These are phyloP conservation scores for Phytopythium vexans DNA, from an alignment of 352 stramenopile genomes.

Conservation along the genomic window DNA sequence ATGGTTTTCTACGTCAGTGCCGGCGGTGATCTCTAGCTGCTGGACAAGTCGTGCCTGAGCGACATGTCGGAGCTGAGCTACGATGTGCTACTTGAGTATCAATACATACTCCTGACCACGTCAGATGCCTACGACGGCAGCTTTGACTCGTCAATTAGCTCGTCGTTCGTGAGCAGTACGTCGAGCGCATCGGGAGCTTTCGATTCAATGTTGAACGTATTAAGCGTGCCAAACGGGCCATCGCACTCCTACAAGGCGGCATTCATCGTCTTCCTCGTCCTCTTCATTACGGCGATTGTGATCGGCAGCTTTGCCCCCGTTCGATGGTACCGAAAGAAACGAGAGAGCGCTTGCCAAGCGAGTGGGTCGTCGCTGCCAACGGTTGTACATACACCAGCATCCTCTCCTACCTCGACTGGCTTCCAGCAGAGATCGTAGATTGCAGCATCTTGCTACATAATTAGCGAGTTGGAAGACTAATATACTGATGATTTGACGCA, in stretches of 20 bases:
- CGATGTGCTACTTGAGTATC: no score
- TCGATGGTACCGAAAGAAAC: constrained; percentile 25
- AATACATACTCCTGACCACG: constrained; percentile 34
- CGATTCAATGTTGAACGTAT: no score
- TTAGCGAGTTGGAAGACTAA: no score
- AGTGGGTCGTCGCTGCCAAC: no score
- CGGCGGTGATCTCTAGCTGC: constrained; percentile 19
- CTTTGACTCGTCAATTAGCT: constrained; percentile 15
- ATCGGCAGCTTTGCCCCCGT: constrained; percentile 20
- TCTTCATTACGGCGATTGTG: constrained; percentile 25
- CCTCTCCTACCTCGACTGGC: no score
- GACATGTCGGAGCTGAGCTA: constrained; percentile 24
- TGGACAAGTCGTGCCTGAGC: constrained; percentile 44
- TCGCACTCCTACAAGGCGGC: constrained; percentile 41
- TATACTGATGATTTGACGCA: no score
- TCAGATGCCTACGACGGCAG: constrained; percentile 36
- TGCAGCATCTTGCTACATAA: no score
- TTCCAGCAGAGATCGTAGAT: no score
- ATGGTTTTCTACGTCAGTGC: constrained; percentile 36
- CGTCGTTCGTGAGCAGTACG: not conserved
- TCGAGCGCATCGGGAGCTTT: no score
- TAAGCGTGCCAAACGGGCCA: no score
- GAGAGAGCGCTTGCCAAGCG: no score
- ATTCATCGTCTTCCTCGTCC: constrained; percentile 45
- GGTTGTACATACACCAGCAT: no score